A percentile compares a stretch with the other conserved stretches of the same genome.
phyloP scores from a whole-genome alignment of 345 rosid genomes.

The Lagerstroemia speciosa region DNA sequence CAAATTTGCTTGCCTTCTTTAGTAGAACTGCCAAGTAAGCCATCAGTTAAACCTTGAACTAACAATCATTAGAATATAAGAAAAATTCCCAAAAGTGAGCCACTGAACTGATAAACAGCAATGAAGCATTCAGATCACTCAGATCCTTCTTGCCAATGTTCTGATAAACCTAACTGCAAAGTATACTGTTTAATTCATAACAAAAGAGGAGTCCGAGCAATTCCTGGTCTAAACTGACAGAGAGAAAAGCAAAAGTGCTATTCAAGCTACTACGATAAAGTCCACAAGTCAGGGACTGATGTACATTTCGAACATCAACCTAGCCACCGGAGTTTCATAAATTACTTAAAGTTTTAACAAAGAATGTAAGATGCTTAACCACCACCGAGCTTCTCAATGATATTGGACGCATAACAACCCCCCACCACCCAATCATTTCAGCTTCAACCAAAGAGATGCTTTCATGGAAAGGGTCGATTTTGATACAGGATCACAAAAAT shows the following conservation, averaged over 20 bases:
- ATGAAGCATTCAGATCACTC: not conserved
- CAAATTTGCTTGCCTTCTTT: conserved; percentile 31
- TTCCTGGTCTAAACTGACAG: too few relatives aligned
- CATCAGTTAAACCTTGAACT: not conserved
- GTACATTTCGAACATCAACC: not conserved
- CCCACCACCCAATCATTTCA: not conserved
- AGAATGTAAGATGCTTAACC: not conserved
- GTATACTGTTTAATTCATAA: not conserved
- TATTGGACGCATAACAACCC: not conserved
- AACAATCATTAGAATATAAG: not conserved
- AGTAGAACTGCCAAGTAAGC: conserved; percentile 6
- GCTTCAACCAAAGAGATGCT: not conserved
- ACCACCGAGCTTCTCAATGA: not conserved
- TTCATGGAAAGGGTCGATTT: not conserved
- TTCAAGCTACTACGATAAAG: not conserved
- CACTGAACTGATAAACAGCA: not conserved
- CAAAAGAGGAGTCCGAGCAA: not conserved
- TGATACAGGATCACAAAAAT: not conserved
- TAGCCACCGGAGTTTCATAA: not conserved
- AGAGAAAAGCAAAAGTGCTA: not conserved
- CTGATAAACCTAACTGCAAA: not conserved
- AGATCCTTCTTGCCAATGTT: not conserved
- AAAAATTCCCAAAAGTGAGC: not conserved
- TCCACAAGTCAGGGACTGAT: not conserved
- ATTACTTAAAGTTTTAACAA: not conserved